Conservation (phyloP, 1,284 basidiomycete species). For the Puccinia hordei region DNA sequence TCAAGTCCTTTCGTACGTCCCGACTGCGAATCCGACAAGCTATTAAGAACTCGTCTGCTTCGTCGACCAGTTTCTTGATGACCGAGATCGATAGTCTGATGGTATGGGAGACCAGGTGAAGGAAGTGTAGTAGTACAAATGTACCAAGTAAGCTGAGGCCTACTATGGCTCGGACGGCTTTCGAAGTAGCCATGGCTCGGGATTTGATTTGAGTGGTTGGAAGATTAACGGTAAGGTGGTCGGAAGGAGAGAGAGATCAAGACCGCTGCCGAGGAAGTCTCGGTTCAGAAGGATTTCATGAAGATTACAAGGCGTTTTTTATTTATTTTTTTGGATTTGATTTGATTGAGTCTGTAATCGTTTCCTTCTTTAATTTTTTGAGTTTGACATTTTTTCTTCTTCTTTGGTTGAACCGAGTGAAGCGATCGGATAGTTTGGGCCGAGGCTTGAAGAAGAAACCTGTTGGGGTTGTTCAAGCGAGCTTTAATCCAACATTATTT, state of each 20-base stretch:
- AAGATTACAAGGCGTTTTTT: too few relatives aligned
- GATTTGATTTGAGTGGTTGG: too few relatives aligned
- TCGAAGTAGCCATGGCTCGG: too few relatives aligned
- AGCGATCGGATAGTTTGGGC: not conserved
- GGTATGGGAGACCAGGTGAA: constrained; percentile 36
- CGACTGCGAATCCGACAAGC: not conserved
- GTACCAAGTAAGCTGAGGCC: not conserved
- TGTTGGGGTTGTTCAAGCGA: too few relatives aligned
- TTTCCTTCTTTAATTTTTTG: not conserved
- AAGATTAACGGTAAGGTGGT: too few relatives aligned
- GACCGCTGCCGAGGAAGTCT: too few relatives aligned
- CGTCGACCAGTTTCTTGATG: not conserved
- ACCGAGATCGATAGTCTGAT: not conserved
- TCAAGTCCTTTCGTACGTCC: constrained; percentile 11
- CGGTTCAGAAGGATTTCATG: too few relatives aligned
- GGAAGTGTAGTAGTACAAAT: constrained; percentile 2
- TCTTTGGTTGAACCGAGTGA: not conserved
- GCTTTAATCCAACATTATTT: too few relatives aligned
- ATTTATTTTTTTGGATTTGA: too few relatives aligned
- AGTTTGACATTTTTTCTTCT: not conserved
- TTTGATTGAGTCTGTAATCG: too few relatives aligned
- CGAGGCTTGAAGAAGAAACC: not conserved
- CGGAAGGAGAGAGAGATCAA: too few relatives aligned
- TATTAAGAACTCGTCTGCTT: constrained; percentile 5
- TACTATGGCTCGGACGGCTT: not conserved